These are phyloP conservation scores for Neurospora discreta DNA, from an alignment of 495 filamentous ascomycete genomes.

Conservation along the genomic window DNA sequence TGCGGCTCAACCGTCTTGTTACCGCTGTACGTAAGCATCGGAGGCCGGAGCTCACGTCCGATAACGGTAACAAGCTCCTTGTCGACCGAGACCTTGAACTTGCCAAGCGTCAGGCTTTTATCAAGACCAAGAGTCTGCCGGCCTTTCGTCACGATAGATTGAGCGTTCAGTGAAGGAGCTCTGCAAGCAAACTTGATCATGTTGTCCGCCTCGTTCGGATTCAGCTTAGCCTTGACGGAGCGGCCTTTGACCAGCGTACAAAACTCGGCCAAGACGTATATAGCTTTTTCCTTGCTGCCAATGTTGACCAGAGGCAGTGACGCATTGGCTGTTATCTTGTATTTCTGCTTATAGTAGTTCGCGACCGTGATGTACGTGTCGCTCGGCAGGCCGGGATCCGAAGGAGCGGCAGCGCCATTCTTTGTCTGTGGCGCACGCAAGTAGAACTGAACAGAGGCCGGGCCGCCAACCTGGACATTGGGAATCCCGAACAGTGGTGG, in stretches of 20 bases:
- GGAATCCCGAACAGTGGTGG: neutral
- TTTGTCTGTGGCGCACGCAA: conserved; percentile 3
- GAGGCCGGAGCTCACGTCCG: conserved; percentile 49
- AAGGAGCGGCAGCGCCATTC: neutral
- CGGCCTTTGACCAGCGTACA: conserved; percentile 59
- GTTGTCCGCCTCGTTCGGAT: conserved; percentile 39
- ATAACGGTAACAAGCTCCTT: conserved; percentile 50
- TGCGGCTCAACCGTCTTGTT: conserved; percentile 3
- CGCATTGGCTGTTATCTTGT: conserved; percentile 16
- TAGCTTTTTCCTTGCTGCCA: conserved; percentile 44
- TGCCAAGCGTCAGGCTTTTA: conserved; percentile 20
- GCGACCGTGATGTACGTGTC: conserved; percentile 19
- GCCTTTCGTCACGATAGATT: conserved; percentile 49
- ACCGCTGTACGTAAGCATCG: conserved; percentile 38
- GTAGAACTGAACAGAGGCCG: conserved; percentile 11
- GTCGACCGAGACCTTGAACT: conserved; percentile 46
- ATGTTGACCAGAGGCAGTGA: conserved; percentile 58
- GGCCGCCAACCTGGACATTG: neutral
- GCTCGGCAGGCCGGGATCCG: neutral
- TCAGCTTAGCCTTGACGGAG: conserved; percentile 42
- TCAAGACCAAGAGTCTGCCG: conserved; percentile 28
- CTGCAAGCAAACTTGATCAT: conserved; percentile 68
- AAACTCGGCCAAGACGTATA: conserved; percentile 57
- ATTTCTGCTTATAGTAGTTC: conserved; percentile 16
- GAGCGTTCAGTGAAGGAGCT: conserved; percentile 51